Conservation (phyloP, 768 basidiomycete genomes). For the Mycena floridula region DNA sequence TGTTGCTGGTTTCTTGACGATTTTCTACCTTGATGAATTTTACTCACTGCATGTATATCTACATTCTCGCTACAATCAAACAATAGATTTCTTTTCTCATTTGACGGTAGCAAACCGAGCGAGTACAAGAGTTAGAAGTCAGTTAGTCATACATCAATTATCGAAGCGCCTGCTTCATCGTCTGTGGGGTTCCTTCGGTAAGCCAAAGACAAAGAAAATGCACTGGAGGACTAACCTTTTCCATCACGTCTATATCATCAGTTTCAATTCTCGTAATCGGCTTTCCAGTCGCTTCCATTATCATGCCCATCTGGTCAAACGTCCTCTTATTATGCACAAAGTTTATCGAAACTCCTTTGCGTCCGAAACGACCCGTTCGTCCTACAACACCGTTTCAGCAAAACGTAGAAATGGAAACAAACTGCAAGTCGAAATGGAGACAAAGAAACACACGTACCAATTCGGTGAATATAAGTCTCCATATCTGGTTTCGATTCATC, state of each 20-base stretch:
- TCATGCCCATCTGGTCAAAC: slow-evolving; percentile 85
- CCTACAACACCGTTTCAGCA: slow-evolving; percentile 39
- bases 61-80: too few relatives aligned
- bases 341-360: slow-evolving; percentile 95
- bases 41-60: too few relatives aligned
- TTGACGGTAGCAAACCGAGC: too few relatives aligned
- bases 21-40: too few relatives aligned
- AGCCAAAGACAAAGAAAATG: not conserved
- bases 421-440: not conserved
- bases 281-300: slow-evolving; percentile 73
- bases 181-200: slow-evolving; percentile 34
- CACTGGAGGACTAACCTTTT: slow-evolving; percentile 53
- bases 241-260: slow-evolving; percentile 89
- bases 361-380: slow-evolving; percentile 95
- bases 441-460: slow-evolving; percentile 51
- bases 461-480: slow-evolving; percentile 97
- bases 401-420: not conserved
- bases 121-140: too few relatives aligned
- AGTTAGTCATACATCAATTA: slow-evolving; percentile 27
- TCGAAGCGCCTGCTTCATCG: slow-evolving; percentile 80
- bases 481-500: slow-evolving; percentile 71
- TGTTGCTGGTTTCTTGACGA: too few relatives aligned
- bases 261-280: slow-evolving; percentile 86
- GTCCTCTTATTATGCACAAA: slow-evolving; percentile 91
- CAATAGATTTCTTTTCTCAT: too few relatives aligned